A percentile compares a stretch with the other conserved stretches of the same genome.
Conservation (phyloP, 2,329 filamentous ascomycete genomes). For the Amesomyces nigricolor region DNA sequence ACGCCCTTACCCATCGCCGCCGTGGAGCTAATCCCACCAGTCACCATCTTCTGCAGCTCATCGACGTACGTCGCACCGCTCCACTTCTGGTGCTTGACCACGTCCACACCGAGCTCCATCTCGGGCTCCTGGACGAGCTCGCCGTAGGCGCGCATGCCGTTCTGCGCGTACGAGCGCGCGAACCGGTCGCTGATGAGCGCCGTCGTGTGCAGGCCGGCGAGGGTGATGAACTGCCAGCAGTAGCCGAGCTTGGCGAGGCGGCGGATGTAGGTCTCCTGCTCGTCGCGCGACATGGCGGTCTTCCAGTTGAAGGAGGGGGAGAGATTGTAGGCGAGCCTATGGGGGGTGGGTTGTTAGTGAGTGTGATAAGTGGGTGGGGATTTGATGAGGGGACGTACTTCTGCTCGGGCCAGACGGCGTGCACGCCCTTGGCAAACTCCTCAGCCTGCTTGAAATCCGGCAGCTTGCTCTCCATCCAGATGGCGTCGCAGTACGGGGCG, state of each 20-base stretch:
- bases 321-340: constrained; percentile 91
- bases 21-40: constrained; percentile 83
- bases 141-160: constrained; percentile 94
- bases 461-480: constrained; percentile 99
- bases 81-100: constrained; percentile 99
- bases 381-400: constrained; percentile 57
- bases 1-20: constrained; percentile 97
- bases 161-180: constrained; percentile 69
- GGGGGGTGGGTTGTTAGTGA: background rate
- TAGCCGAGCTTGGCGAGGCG: constrained; percentile 84
- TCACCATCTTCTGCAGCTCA: constrained; percentile 94
- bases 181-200: constrained; percentile 90
- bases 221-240: constrained; percentile 99
- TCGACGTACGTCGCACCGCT: constrained; percentile 91
- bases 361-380: background rate
- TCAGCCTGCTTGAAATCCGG: constrained; percentile 87
- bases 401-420: constrained; percentile 91
- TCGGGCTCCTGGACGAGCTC: constrained; percentile 97
- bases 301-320: constrained; percentile 99
- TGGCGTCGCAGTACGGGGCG: constrained; percentile 87
- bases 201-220: constrained; percentile 92
- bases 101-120: constrained; percentile 84
- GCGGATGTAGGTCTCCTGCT: constrained; percentile 96
- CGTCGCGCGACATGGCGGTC: constrained; percentile 80
- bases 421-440: constrained; percentile 89